A percentile compares a stretch with the other conserved stretches of the same genome.
phyloP scores from a whole-genome alignment of 371 early-diverging fungal species.

The Paraphysoderma sedebokerense region DNA sequence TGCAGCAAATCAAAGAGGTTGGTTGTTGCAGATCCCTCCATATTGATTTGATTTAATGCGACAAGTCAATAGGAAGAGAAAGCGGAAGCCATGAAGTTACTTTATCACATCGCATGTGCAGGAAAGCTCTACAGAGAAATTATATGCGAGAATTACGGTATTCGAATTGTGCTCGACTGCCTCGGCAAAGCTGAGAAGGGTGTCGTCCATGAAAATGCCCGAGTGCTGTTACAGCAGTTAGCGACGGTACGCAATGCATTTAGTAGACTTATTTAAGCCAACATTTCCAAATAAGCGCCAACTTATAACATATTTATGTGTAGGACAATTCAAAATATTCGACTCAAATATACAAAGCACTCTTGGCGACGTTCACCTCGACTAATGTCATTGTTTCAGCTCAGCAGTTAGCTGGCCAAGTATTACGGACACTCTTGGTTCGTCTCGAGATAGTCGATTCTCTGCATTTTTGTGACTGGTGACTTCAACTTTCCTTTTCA shows the following conservation, averaged over 20 bases:
- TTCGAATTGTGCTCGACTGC: conserved; percentile 26
- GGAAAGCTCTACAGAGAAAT: conserved; percentile 35
- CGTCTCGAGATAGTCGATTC: too few relatives aligned
- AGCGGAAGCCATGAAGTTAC: conserved; percentile 22
- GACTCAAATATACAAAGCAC: conserved; percentile 30
- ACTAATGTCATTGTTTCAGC: conserved; percentile 17
- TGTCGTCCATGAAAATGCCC: conserved; percentile 23
- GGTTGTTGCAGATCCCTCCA: too few relatives aligned
- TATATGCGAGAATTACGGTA: conserved; percentile 33
- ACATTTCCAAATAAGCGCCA: not conserved
- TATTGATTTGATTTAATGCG: not conserved
- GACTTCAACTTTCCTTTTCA: too few relatives aligned
- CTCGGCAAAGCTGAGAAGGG: conserved; percentile 23
- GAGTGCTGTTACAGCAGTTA: conserved; percentile 23
- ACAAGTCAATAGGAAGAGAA: conserved; percentile 17
- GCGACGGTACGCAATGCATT: conserved; percentile 13
- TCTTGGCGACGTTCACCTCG: conserved; percentile 22
- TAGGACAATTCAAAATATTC: conserved; percentile 33
- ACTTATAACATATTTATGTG: not conserved
- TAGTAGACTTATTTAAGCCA: not conserved
- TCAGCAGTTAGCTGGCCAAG: conserved; percentile 32
- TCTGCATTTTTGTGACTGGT: not conserved
- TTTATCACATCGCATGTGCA: conserved; percentile 21
- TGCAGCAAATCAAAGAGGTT: conserved; percentile 30
- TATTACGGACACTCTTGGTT: conserved; percentile 24